Evolutionary conservation across 345 rosid species (phyloP), one percentile per base, ranked within the genome.

Genomic region (Citrus inodora): DNA sequence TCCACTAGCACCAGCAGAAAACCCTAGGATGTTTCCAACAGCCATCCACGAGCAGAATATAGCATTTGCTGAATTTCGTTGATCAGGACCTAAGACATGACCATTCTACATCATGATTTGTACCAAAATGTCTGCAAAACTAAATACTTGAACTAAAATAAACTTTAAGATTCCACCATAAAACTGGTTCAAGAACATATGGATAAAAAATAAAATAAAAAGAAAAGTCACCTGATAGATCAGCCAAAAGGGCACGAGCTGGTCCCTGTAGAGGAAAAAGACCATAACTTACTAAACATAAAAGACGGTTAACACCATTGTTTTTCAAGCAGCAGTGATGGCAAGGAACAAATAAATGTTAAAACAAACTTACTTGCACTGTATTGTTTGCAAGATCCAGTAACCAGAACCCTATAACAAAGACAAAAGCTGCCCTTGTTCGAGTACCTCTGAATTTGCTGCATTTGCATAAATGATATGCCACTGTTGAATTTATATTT

Each of bases 21-120:
- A 96, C 77, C 99, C 99, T 70, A 96, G 87, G 66, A 96, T 87
- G 76, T 94, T 96, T 72, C 98, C 98, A 77, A 92, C 92, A 80
- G 97, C 98, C 99, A 96, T 96, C 99, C 99, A 94, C 9, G 89
- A 87, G 82, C 98, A 94, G 87, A 96, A 96, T 65, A 96, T 84
- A 83, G 99, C 98, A 85, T 96, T 96, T 74, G 97, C 90, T 64
- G 93, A 83, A 87, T 94, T 96, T 63, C 89, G 93, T 89, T 94
- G 98, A 76, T 96, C 98, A 80, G 97, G 92, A 83, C 98, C 99
- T 94, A 81, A 67, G 67, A 59, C 64, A 81, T 11, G 72, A 77
- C 35, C 61, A 70, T 14, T 70, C 58, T 38, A 62, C 40, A 77
- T 79, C 35, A 74, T 72, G 38, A 48, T 70, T 59, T 48, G 56